A percentile compares a stretch with the other conserved stretches of the same genome.
phyloP scores from a whole-genome alignment of 169 alveolate species.

The Toxoplasma gondii region DNA sequence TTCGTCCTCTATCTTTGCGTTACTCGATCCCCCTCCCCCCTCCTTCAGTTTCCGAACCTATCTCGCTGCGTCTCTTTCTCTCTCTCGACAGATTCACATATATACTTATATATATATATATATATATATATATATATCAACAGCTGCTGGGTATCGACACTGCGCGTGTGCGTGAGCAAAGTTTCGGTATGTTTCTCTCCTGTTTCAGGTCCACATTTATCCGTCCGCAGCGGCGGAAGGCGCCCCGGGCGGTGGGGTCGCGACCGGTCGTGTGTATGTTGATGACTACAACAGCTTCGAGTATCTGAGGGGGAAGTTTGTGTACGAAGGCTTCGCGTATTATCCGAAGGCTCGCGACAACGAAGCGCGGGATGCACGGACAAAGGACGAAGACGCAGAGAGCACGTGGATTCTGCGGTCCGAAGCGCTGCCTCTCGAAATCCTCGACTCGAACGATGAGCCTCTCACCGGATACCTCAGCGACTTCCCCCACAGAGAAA shows the following conservation, averaged over 20 bases:
- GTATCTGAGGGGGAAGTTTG: neutral
- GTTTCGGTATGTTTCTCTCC: neutral
- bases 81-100: neutral
- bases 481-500: conserved; percentile 17
- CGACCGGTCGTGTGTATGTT: conserved; percentile 46
- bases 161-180: neutral
- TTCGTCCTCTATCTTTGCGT: too few species aligned
- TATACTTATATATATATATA: neutral
- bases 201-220: neutral
- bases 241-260: conserved; percentile 21
- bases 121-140: too few species aligned
- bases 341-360: neutral
- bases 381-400: neutral
- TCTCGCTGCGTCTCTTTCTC: neutral
- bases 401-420: conserved; percentile 14
- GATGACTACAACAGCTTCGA: conserved; percentile 54
- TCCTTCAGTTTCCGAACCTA: neutral
- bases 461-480: neutral
- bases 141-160: neutral
- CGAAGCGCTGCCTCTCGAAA: neutral
- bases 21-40: neutral
- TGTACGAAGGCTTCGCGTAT: conserved; percentile 18
- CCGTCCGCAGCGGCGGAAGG: neutral
- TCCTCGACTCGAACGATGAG: neutral
- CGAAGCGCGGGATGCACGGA: neutral